These are phyloP conservation scores for Skeletonema tropicum DNA, from an alignment of 108 stramenopile genomes.

Conservation along the genomic window DNA sequence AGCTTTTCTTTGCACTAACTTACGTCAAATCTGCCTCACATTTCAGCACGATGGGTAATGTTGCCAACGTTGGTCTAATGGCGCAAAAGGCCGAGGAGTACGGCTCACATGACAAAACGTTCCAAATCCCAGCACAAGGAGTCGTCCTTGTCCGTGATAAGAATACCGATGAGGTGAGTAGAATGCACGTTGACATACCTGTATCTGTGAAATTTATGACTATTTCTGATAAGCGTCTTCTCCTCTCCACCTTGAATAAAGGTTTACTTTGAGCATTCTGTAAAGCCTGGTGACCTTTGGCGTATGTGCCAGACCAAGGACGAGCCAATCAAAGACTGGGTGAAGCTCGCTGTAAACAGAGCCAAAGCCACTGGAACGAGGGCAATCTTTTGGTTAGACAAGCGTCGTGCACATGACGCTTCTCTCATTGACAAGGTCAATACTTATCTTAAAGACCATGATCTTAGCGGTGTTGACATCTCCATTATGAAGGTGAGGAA, in stretches of 20 bases:
- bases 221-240: neutral
- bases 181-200: neutral
- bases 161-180: conserved; percentile 62
- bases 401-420: conserved; percentile 87
- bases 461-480: conserved; percentile 86
- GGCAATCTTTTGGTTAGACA: conserved; percentile 94
- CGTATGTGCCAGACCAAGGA: conserved; percentile 96
- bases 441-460: conserved; percentile 83
- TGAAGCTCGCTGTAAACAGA: conserved; percentile 83
- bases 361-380: conserved; percentile 80
- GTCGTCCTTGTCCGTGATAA: conserved; percentile 80
- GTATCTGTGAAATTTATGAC: neutral
- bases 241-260: neutral
- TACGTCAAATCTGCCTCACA: neutral
- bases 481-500: conserved; percentile 74
- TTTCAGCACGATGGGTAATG: conserved; percentile 72
- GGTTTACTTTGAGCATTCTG: conserved; percentile 77
- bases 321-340: conserved; percentile 92
- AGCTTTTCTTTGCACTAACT: neutral
- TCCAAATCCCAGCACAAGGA: conserved; percentile 77
- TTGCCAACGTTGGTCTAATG: conserved; percentile 92
- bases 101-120: conserved; percentile 94
- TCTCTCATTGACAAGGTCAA: conserved; percentile 88
- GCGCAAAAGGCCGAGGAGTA: conserved; percentile 95
- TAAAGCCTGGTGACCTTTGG: conserved; percentile 92